A percentile compares a stretch with the other conserved stretches of the same genome.
These are phyloP conservation scores for Agrostemma githago DNA, from an alignment of 148 eudicot species.

Conservation along the genomic window DNA sequence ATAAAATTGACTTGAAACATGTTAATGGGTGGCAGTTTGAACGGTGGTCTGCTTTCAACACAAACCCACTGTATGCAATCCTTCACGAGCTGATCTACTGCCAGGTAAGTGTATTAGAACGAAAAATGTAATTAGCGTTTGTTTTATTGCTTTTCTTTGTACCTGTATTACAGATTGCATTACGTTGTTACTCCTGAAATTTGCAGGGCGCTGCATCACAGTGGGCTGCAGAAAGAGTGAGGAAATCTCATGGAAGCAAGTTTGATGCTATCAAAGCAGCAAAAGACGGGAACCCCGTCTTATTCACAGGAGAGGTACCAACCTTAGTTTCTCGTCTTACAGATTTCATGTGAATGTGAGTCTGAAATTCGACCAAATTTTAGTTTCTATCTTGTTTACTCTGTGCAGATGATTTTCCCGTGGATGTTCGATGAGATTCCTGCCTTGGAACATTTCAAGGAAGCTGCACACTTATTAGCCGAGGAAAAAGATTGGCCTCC, in stretches of 20 bases:
- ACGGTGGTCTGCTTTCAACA: conserved; percentile 61
- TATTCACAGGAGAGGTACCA: conserved; percentile 86
- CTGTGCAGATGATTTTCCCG: conserved; percentile 80
- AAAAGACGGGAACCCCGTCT: conserved; percentile 71
- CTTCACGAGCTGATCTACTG: conserved; percentile 87
- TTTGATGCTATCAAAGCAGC: conserved; percentile 91
- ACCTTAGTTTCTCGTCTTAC: neutral
- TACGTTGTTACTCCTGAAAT: neutral
- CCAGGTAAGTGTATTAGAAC: conserved; percentile 45
- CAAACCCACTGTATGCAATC: conserved; percentile 81
- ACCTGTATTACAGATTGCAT: neutral
- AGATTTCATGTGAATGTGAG: neutral
- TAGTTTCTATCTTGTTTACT: neutral
- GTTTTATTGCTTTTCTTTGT: neutral
- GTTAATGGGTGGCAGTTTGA: conserved; percentile 58
- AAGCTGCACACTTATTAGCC: conserved; percentile 62
- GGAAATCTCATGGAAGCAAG: conserved; percentile 50
- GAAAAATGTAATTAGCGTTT: no score
- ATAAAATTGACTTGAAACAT: conserved; percentile 17
- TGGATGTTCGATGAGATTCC: conserved; percentile 91
- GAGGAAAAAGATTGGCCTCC: conserved; percentile 87
- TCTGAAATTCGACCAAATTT: neutral
- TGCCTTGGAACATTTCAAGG: conserved; percentile 65
- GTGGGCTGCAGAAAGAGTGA: conserved; percentile 85
- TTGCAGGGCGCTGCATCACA: conserved; percentile 80